Evolutionary conservation across 768 basidiomycete genomes (phyloP).

Genomic region (Lepiota subincarnata): DNA sequence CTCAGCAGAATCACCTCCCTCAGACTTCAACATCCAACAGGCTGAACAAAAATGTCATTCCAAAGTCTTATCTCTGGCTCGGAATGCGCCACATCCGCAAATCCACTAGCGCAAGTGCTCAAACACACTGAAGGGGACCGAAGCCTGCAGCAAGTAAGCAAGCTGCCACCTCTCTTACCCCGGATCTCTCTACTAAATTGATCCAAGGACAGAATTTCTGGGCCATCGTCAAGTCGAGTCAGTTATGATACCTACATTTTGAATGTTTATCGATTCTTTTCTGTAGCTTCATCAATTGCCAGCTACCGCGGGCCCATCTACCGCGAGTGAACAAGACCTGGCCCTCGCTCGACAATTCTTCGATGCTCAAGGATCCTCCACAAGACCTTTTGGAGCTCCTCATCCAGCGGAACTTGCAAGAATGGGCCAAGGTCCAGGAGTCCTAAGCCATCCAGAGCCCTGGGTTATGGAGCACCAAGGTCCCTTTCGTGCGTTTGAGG

Average conservation of each 20-base stretch:
- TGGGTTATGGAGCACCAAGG: conserved; percentile 53
- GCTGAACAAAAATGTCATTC: conserved; percentile 51
- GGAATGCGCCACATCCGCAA: conserved; percentile 81
- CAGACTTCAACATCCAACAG: neutral
- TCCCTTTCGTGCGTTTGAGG: conserved; percentile 31
- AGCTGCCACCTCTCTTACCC: neutral
- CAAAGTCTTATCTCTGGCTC: conserved; percentile 82
- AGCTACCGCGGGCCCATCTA: conserved; percentile 39
- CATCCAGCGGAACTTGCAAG: conserved; percentile 27
- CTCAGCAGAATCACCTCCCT: conserved; percentile 8
- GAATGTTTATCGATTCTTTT: neutral
- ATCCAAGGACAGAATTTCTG: conserved; percentile 66
- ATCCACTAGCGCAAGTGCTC: conserved; percentile 84
- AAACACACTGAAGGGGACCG: conserved; percentile 89
- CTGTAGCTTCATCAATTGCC: conserved; percentile 74
- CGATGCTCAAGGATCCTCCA: conserved; percentile 35
- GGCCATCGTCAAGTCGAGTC: conserved; percentile 70
- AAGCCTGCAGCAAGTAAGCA: conserved; percentile 76
- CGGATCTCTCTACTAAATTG: conserved; percentile 9
- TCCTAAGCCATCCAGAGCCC: conserved; percentile 40
- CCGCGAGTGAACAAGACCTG: conserved; percentile 61
- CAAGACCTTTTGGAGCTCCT: conserved; percentile 30
- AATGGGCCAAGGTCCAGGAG: conserved; percentile 24
- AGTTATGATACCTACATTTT: conserved; percentile 16
- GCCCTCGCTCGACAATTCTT: conserved; percentile 82